Evolutionary conservation across 495 filamentous ascomycete species (phyloP).

Genomic region (Tuber indicum): DNA sequence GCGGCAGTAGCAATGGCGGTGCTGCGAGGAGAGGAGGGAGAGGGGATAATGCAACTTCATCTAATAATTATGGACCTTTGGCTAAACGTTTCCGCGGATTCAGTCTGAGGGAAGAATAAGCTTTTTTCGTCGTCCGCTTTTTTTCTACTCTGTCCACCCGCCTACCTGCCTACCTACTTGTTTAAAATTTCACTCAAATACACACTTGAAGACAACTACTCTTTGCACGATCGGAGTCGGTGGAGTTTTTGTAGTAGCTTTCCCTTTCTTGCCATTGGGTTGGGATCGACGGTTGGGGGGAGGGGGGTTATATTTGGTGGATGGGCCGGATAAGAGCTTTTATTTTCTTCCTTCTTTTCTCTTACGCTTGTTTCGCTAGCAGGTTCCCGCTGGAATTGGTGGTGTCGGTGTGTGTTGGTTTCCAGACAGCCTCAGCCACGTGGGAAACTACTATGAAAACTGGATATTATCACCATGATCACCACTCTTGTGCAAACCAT

Average conservation of each 20-base stretch:
- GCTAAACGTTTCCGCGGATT: conserved; percentile 98
- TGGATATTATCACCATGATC: background rate
- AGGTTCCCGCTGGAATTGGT: background rate
- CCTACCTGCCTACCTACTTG: background rate
- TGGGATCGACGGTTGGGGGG: background rate
- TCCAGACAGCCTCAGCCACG: background rate
- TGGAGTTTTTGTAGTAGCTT: background rate
- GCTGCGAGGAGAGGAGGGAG: conserved; percentile 52
- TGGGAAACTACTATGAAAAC: background rate
- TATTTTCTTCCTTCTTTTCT: background rate
- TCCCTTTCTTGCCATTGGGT: background rate
- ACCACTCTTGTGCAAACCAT: background rate
- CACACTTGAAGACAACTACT: background rate
- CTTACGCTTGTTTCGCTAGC: background rate
- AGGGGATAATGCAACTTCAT: background rate
- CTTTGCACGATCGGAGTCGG: background rate
- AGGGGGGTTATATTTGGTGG: background rate
- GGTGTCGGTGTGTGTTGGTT: background rate
- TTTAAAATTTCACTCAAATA: background rate
- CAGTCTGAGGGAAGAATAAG: conserved; percentile 63
- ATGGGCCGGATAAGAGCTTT: background rate
- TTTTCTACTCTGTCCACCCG: background rate
- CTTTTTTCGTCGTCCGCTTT: background rate
- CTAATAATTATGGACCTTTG: conserved; percentile 54
- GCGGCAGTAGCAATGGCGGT: conserved; percentile 41